Conservation (phyloP, 1,284 basidiomycete species). For the Heterobasidion parviporum region DNA sequence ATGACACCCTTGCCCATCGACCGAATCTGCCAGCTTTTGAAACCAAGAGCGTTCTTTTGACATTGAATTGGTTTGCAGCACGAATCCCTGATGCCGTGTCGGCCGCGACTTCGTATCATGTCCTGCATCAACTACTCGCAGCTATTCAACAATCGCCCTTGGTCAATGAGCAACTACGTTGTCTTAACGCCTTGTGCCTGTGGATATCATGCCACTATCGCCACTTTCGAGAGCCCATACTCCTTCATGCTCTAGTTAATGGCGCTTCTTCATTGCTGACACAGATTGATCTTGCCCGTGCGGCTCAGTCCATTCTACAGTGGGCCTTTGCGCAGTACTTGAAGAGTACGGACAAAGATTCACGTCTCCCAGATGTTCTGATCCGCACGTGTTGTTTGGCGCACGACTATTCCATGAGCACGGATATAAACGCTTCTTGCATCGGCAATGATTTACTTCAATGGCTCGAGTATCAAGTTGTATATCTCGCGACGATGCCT, state of each 20-base stretch:
- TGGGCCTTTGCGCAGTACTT: constrained; percentile 62
- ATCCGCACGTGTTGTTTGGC: constrained; percentile 55
- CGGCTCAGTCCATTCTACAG: constrained; percentile 68
- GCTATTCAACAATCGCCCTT: constrained; percentile 64
- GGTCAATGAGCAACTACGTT: constrained; percentile 79
- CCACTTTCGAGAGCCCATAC: constrained; percentile 47
- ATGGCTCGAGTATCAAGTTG: constrained; percentile 58
- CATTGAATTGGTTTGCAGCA: constrained; percentile 51
- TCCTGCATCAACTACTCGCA: constrained; percentile 68
- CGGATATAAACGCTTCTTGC: constrained; percentile 17
- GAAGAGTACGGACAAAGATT: constrained; percentile 28
- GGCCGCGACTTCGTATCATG: constrained; percentile 62
- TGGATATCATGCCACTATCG: constrained; percentile 55
- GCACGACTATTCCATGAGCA: constrained; percentile 37
- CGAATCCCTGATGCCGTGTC: constrained; percentile 29
- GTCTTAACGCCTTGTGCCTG: constrained; percentile 67
- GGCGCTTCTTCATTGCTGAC: constrained; percentile 59
- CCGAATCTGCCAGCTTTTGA: constrained; percentile 56
- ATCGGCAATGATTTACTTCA: constrained; percentile 40
- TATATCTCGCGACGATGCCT: constrained; percentile 30
- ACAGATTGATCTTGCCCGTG: constrained; percentile 59
- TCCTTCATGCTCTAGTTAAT: constrained; percentile 63
- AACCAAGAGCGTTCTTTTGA: constrained; percentile 39
- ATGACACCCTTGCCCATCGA: constrained; percentile 43
- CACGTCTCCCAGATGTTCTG: constrained; percentile 54